Evolutionary conservation across 176 grass and related monocot genomes (phyloP), one percentile per base, ranked within the genome.

Genomic region (Triticum monococcum): DNA sequence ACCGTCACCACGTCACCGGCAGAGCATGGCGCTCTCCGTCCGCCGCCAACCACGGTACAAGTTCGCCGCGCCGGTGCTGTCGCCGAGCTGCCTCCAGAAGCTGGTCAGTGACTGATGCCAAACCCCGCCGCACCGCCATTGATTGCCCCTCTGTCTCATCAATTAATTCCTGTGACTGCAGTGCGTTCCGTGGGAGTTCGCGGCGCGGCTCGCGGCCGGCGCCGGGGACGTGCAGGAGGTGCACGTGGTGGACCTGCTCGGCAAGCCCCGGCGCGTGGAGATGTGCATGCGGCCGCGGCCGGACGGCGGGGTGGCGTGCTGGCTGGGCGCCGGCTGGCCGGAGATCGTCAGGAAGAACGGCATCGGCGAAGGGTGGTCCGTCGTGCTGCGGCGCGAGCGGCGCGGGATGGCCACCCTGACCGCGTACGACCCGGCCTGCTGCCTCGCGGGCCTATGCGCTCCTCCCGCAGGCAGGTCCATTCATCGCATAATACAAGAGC

Each of bases 231-330:
- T n/a, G 64, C 6, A 37, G 13, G 68, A 59, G 18, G 71, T 82
- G 50, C 37, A 77, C 63, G 36, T 86, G 69, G 40, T 90, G 14
- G 46, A 72, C 79, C 88, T 63, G 78, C 3, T 86, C 71, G 88
- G 88, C 64, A 86, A 82, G 88, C n/a, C 77, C 70, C 71, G 79
- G 52, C 88, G 64, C 63, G 64, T 28, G 84, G 88, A 78, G 62
- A 50, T 90, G 20, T 12, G 46, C 63, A 22, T 9, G 54, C 54
- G 54, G 2, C 7, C 17, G 18, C 46, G 79, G 61, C 24, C 30
- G 52, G 45, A 32, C 18, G 52, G 46, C n/a, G 45, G 30, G n/a
- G 69, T 4, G 79, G 17, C 45, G 36, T 82, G 71, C 46, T 77
- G 74, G 83, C 60, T 86, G 28, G 84, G 22, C 54, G 17, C 36